Evolutionary conservation across 495 filamentous ascomycete species (phyloP), one percentile per base, ranked within the genome.

Genomic region (Annulohypoxylon stygium): DNA sequence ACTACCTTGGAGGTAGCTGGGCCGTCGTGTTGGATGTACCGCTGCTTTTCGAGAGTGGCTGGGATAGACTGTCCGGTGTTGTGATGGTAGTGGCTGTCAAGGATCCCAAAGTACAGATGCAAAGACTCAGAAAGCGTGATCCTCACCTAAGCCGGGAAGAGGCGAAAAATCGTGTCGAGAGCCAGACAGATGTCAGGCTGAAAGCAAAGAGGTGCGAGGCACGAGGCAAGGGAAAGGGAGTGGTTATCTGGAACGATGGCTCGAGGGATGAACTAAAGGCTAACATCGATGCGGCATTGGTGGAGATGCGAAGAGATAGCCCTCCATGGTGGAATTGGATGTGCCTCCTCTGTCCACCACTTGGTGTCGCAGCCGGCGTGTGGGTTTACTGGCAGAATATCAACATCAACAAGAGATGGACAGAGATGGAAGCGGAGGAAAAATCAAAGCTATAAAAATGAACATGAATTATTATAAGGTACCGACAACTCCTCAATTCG

Each of bases 1-100:
- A 88, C 71, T 97, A 95, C 67, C 36, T 95, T 2, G 81, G 76
- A 2, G 95, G 95, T 1, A 70, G 88, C 63, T 92, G 95, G 92
- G 94, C 93, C 0, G 93, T 97, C 10, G 91, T 98, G n/a, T 82
- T 99, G 9, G 96, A 99, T 77, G 89, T 99, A 0, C 96, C 96
- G 50, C 82, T 99, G 45, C 87, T 99, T 16, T 98, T 97, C 76
- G 96, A 99, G 83, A 87, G 86, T 67, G 88, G 89, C 2, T 89
- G 97, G 84, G 96, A 99, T 66, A 76, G 67, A 25, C 86, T 95
- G 53, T 97, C 93, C 74, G 92, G 93, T 0, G 88, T 87, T 4
- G 92, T 98, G 0, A 78, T 97, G 58, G 94, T 99, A 9, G 94
- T 99, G 0, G 93, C 90, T 0, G 93, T 97, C 10, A 81, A 78